Percentiles rank a stretch among this genome's conserved stretches.
Evolutionary conservation across 306 rosid species (phyloP).

Genomic region (cucumber (Cucumis sativus)): DNA sequence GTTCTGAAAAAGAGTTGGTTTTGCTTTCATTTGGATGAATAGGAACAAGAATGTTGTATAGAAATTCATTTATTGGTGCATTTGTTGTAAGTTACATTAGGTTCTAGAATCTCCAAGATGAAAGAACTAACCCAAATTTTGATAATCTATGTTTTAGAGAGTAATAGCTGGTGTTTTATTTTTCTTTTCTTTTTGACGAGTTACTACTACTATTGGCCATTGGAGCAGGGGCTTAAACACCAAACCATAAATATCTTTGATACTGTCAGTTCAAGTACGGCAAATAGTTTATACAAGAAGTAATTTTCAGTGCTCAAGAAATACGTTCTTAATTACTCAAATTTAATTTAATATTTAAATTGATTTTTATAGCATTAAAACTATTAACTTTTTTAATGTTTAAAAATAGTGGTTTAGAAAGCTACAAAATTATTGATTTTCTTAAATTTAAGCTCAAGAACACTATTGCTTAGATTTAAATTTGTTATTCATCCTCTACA

Average conservation of each 20-base stretch:
- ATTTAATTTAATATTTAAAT: too few relatives aligned
- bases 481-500: too few relatives aligned
- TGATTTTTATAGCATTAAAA: too few relatives aligned
- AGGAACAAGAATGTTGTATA: conserved; percentile 38
- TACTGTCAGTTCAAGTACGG: background rate
- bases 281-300: too few relatives aligned
- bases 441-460: too few relatives aligned
- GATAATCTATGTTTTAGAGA: background rate
- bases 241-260: background rate
- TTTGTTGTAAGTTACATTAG: conserved; percentile 22
- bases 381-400: too few relatives aligned
- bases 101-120: background rate
- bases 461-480: too few relatives aligned
- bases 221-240: background rate
- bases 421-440: too few relatives aligned
- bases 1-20: background rate
- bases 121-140: conserved; percentile 3
- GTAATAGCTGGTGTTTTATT: background rate
- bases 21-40: background rate
- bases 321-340: background rate
- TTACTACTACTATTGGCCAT: background rate
- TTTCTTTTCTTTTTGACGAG: background rate
- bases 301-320: too few relatives aligned
- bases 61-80: conserved; percentile 60
- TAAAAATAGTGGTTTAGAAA: too few relatives aligned